Evolutionary conservation across 2,329 filamentous ascomycete species (phyloP).

Genomic region (Sarocladium brachiariae): DNA sequence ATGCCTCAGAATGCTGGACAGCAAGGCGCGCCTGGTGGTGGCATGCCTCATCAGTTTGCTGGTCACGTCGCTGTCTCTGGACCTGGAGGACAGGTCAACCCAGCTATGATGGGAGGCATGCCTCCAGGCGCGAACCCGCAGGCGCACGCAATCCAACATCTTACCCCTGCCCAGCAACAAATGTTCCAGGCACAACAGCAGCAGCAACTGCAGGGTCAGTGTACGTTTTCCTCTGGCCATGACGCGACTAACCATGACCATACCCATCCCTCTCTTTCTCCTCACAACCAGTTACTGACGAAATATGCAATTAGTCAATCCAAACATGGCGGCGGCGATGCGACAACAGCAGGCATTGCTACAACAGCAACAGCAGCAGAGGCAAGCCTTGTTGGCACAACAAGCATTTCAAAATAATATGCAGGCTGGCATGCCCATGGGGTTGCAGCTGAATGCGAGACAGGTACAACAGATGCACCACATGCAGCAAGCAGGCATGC

Average conservation of each 20-base stretch:
- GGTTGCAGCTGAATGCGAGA: slow-evolving; percentile 41
- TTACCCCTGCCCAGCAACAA: slow-evolving; percentile 55
- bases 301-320: background rate
- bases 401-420: slow-evolving; percentile 48
- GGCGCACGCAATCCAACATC: slow-evolving; percentile 65
- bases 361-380: slow-evolving; percentile 45
- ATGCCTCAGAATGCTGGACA: slow-evolving; percentile 65
- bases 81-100: slow-evolving; percentile 65
- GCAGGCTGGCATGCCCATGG: slow-evolving; percentile 44
- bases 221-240: slow-evolving; percentile 17
- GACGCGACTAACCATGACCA: background rate
- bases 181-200: slow-evolving; percentile 49
- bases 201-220: slow-evolving; percentile 23
- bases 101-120: slow-evolving; percentile 71
- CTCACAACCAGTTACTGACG: background rate
- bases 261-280: slow-evolving; percentile 5
- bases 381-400: slow-evolving; percentile 48
- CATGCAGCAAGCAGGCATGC: slow-evolving; percentile 34
- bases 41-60: slow-evolving; percentile 59
- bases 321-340: slow-evolving; percentile 13
- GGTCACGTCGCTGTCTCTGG: slow-evolving; percentile 65
- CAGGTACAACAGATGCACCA: slow-evolving; percentile 48
- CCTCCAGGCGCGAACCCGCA: slow-evolving; percentile 60
- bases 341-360: slow-evolving; percentile 51
- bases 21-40: slow-evolving; percentile 57